Evolutionary conservation across 2,329 filamentous ascomycete species (phyloP).

Genomic region (Graphiopsis chlorocephala): DNA sequence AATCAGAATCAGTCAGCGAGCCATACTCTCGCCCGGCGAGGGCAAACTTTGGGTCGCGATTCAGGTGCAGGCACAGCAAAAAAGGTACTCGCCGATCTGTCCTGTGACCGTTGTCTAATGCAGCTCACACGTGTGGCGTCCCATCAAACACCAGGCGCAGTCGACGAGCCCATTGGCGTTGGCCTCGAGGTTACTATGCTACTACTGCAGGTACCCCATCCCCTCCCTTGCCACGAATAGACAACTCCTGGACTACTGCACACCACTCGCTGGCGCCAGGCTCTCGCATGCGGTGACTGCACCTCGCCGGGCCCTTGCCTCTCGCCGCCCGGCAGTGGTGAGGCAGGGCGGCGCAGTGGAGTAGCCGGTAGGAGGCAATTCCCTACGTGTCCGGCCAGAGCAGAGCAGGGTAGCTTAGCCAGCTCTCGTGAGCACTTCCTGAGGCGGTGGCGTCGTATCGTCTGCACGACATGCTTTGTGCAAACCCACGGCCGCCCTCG

Average conservation of each 20-base stretch:
- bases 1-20: background rate
- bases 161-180: slow-evolving; percentile 4
- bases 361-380: slow-evolving; percentile 3
- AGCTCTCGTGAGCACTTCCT: background rate
- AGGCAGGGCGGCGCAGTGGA: background rate
- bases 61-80: slow-evolving; percentile 2
- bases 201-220: slow-evolving; percentile 13
- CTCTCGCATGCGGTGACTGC: slow-evolving; percentile 4
- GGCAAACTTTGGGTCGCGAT: slow-evolving; percentile 5
- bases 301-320: slow-evolving; percentile 4
- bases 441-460: slow-evolving; percentile 1
- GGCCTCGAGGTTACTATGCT: background rate
- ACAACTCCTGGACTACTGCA: slow-evolving; percentile 7
- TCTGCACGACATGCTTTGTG: slow-evolving; percentile 1
- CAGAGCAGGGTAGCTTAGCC: background rate
- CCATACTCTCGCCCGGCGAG: background rate
- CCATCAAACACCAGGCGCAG: slow-evolving; percentile 1
- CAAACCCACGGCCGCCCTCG: slow-evolving; percentile 4
- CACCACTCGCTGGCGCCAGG: background rate
- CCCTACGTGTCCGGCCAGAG: slow-evolving; percentile 3
- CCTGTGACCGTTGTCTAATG: slow-evolving; percentile 13
- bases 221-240: slow-evolving; percentile 15
- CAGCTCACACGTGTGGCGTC: slow-evolving; percentile 15
- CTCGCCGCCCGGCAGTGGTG: slow-evolving; percentile 3
- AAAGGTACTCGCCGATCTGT: slow-evolving; percentile 7